Conservation (phyloP, 2,329 filamentous ascomycete species). For the Fusarium illudens region DNA sequence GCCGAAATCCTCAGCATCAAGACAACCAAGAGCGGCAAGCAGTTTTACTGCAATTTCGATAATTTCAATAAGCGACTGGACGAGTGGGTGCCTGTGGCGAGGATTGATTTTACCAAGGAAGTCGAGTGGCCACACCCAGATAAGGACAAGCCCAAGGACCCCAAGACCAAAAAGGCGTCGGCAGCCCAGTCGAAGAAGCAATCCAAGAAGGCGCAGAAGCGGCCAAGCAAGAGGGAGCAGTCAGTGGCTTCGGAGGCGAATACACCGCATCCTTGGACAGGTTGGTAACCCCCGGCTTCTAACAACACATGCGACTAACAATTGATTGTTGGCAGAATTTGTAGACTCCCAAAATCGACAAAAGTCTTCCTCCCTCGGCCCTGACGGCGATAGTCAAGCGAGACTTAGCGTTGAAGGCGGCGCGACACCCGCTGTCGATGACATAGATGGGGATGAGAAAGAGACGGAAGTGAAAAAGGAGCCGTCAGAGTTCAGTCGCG, state of each 20-base stretch:
- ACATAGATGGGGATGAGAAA: slow-evolving; percentile 65
- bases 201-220: slow-evolving; percentile 67
- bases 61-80: slow-evolving; percentile 90
- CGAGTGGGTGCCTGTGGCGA: slow-evolving; percentile 87
- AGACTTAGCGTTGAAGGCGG: slow-evolving; percentile 54
- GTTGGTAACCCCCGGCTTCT: slow-evolving; percentile 31
- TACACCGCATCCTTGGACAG: slow-evolving; percentile 63
- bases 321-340: slow-evolving; percentile 49
- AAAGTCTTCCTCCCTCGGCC: slow-evolving; percentile 54
- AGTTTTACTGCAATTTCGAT: slow-evolving; percentile 97
- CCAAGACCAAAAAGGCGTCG: slow-evolving; percentile 75
- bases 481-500: slow-evolving; percentile 71
- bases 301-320: neutral
- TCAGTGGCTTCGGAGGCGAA: slow-evolving; percentile 62
- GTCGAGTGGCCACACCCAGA: slow-evolving; percentile 97
- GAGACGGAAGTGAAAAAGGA: slow-evolving; percentile 57
- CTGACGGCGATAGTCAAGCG: slow-evolving; percentile 56
- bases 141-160: slow-evolving; percentile 79
- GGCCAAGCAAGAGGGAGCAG: slow-evolving; percentile 63
- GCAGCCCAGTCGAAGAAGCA: slow-evolving; percentile 66
- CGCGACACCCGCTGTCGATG: slow-evolving; percentile 58
- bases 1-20: slow-evolving; percentile 97
- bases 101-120: slow-evolving; percentile 87
- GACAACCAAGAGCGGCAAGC: slow-evolving; percentile 85
- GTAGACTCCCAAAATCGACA: slow-evolving; percentile 57